A percentile compares a stretch with the other conserved stretches of the same genome.
phyloP scores from a whole-genome alignment of 768 basidiomycete species.

The Leccinum pellstonianum region DNA sequence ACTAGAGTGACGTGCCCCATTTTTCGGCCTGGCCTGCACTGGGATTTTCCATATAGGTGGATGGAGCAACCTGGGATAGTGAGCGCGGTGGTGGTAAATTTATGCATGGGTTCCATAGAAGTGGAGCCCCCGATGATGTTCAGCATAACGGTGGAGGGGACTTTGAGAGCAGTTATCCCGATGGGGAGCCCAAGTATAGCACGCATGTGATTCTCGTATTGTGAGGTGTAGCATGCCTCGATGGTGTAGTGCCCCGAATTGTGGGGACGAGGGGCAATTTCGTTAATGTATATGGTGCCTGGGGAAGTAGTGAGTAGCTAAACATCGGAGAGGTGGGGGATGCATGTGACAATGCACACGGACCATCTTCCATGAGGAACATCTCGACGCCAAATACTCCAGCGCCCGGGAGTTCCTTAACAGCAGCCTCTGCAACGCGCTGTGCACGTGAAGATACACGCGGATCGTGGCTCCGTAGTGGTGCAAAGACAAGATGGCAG shows the following conservation, averaged over 20 bases:
- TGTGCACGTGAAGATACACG: constrained; percentile 60
- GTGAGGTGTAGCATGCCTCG: constrained; percentile 94
- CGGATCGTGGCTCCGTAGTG: constrained; percentile 63
- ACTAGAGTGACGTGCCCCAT: constrained; percentile 97
- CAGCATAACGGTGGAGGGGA: constrained; percentile 87
- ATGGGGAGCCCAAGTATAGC: constrained; percentile 89
- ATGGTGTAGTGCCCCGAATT: constrained; percentile 99
- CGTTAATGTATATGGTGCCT: constrained; percentile 86
- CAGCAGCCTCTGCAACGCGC: constrained; percentile 73
- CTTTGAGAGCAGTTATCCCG: constrained; percentile 84
- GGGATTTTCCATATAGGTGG: constrained; percentile 94
- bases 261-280: constrained; percentile 97
- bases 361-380: constrained; percentile 90
- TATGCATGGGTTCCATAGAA: constrained; percentile 56
- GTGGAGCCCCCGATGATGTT: constrained; percentile 89
- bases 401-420: constrained; percentile 78
- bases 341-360: constrained; percentile 17
- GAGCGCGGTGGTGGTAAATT: constrained; percentile 59
- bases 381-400: constrained; percentile 98
- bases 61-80: constrained; percentile 70
- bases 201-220: constrained; percentile 96
- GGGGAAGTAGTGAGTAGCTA: background rate
- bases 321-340: background rate
- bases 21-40: constrained; percentile 87
- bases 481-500: constrained; percentile 90